phyloP scores from a whole-genome alignment of 148 eudicot genomes.

The Amaranthus palmeri region DNA sequence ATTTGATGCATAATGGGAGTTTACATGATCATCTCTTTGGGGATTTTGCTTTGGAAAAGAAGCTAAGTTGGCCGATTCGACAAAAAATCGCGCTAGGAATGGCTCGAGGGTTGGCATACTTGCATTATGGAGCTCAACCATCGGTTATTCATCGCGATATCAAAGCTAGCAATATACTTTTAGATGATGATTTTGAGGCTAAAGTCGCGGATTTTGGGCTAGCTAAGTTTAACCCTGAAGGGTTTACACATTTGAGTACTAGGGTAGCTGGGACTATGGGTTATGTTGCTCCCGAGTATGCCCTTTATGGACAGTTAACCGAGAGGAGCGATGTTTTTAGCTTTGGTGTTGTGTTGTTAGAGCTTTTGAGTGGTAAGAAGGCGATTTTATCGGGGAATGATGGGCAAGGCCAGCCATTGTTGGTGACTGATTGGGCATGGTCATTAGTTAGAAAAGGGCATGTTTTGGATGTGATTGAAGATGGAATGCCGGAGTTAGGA shows the following conservation, averaged over 20 bases:
- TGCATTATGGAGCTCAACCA: constrained; percentile 81
- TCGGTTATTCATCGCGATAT: constrained; percentile 74
- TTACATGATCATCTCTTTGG: constrained; percentile 70
- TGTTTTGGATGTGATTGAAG: constrained; percentile 62
- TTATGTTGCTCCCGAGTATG: constrained; percentile 88
- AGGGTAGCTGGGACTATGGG: constrained; percentile 94
- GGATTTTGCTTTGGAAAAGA: constrained; percentile 11
- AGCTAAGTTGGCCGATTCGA: constrained; percentile 68
- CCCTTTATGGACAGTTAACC: constrained; percentile 75
- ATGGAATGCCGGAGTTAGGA: constrained; percentile 53
- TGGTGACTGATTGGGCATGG: constrained; percentile 93
- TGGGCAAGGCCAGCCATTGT: constrained; percentile 64
- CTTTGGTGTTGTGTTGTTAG: constrained; percentile 79
- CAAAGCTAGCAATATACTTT: constrained; percentile 70
- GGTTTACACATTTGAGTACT: constrained; percentile 82
- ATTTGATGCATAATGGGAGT: constrained; percentile 83
- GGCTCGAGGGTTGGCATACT: constrained; percentile 78
- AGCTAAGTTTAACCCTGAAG: constrained; percentile 82
- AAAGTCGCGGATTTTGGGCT: constrained; percentile 82
- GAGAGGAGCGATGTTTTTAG: constrained; percentile 87
- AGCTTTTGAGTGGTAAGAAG: constrained; percentile 82
- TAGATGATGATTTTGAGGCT: constrained; percentile 73
- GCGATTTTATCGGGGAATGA: constrained; percentile 47
- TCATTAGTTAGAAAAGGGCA: constrained; percentile 60
- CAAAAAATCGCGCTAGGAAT: constrained; percentile 72